Base-by-base conservation (phyloP, 768 basidiomycete genomes). In the Tylopilus balloui region DNA sequence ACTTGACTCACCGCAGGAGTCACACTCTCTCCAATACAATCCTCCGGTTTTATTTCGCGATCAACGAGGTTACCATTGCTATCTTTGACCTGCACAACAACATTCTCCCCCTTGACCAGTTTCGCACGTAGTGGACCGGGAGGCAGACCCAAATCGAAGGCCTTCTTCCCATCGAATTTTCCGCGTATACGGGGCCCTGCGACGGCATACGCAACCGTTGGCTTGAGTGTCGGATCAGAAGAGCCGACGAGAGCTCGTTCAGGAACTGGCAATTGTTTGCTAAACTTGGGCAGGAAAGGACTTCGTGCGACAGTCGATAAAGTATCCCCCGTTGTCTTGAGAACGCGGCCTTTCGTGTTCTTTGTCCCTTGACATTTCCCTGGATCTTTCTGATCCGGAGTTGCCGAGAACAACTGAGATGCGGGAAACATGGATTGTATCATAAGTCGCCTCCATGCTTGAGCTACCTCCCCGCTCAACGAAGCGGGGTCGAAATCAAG, bases 141-240 rank as follows among this genome's bases (percentile, higher is more conserved):
- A 3, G 78, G 77, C 2, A 97, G 69, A 6, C 85, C 83, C 2
- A 92, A 72, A 37, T 71, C 77, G 9, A 72, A 59, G 0, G 92
- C 88, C 53, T 79, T 81, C 52, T 70, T 64, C 0, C 67, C 81
- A 52, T 92, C 77, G 60, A 97, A 95, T 65, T 88, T 90, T 9
- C 80, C 80, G 1, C 80, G 78, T 34, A 73, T 65, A 13, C 71
- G 73, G 3, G 80, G 79, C 0, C 80, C 80, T 35, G 79, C 69
- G 36, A 80, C 48, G 14, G 80, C 64, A 57, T 80, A 81, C 4
- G 73, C 77, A 28, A 79, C 52, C 0, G 77, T 72, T 4, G 73
- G 67, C 38, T 68, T 65, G n/a, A 58, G 36, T 5, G 13, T 39
- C 4, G 55, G 53, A 36, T 57, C 50, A 21, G 55, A 25, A 20